Evolutionary conservation across 305 asterid genomes (phyloP), one percentile per base, ranked within the genome.

Genomic region (Fraxinus sp.): DNA sequence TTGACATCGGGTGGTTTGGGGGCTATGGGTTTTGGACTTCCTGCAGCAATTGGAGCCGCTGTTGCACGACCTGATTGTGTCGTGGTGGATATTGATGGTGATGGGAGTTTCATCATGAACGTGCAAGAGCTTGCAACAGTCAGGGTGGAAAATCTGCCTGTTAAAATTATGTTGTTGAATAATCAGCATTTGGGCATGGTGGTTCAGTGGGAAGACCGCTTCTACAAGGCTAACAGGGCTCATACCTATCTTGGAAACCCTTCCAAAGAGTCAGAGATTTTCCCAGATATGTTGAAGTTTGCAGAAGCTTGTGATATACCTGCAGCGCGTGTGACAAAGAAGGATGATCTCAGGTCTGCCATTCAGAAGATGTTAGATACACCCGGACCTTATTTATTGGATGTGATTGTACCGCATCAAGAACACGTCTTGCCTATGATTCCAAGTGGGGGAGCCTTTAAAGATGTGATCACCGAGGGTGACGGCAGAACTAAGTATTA

Each of bases 111-210:
- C 78, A 81, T 86, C 41, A 89, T 90, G 93, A 90, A 87, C 8
- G 89, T 89, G 82, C 92, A 90, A 66, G 92, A 89, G 75, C 77
- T 89, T 59, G 91, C 92, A 18, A 90, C 93, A 10, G 10, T 80
- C 35, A 83, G 86, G 13, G 90, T 81, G 28, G 90, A 89, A 74
- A 89, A 90, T 49, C 88, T 89, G 16, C 89, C 91, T n/a, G 85
- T 90, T 7, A 90, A 89, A 85, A 85, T 90, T 11, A 68, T 90
- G 90, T 33, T 90, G 68, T 20, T 90, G 49, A 90, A 88, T 71
- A 89, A 90, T 81, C 93, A 90, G 78, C 91, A 89, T 76, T 76
- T 89, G 71, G 92, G 93, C 0, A 90, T 90, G 92, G 90, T 85
- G 36, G 90, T 80, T 13, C 89, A 88, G 59, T 90, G 93, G 90